phyloP scores from a whole-genome alignment of 257 asterid species.

The Forsythia suspensa region DNA sequence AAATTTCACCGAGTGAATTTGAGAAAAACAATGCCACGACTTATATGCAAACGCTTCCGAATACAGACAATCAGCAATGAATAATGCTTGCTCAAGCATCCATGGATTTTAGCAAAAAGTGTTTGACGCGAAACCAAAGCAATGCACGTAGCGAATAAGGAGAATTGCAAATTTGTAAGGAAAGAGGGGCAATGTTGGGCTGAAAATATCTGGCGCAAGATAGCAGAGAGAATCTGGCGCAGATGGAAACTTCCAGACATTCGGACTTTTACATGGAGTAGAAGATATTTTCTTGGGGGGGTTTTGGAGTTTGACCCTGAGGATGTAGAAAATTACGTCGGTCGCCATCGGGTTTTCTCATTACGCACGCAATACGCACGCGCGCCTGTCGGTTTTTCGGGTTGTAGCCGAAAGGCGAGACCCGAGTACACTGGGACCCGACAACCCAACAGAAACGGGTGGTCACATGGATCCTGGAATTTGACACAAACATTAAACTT shows the following conservation, averaged over 20 bases:
- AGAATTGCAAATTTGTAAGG: neutral
- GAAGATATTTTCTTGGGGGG: conserved; percentile 50
- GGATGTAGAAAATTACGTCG: conserved; percentile 8
- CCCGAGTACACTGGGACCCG: neutral
- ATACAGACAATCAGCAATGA: neutral
- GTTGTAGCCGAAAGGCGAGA: neutral
- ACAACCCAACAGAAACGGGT: neutral
- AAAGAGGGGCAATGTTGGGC: neutral
- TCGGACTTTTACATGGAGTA: neutral
- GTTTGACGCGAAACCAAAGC: neutral
- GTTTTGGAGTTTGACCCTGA: conserved; percentile 17
- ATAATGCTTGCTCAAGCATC: neutral
- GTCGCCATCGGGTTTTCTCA: conserved; percentile 33
- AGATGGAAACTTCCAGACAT: conserved; percentile 57
- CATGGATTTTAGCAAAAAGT: neutral
- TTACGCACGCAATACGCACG: neutral
- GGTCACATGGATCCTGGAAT: neutral
- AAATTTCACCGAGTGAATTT: neutral
- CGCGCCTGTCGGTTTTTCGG: neutral
- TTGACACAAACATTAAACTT: no score
- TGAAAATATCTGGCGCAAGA: conserved; percentile 40
- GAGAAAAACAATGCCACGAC: conserved; percentile 3
- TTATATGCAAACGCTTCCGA: neutral
- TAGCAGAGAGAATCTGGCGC: neutral
- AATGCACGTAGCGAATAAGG: neutral